Evolutionary conservation across 257 asterid species (phyloP).

Genomic region (Craterostigma plantagineum): DNA sequence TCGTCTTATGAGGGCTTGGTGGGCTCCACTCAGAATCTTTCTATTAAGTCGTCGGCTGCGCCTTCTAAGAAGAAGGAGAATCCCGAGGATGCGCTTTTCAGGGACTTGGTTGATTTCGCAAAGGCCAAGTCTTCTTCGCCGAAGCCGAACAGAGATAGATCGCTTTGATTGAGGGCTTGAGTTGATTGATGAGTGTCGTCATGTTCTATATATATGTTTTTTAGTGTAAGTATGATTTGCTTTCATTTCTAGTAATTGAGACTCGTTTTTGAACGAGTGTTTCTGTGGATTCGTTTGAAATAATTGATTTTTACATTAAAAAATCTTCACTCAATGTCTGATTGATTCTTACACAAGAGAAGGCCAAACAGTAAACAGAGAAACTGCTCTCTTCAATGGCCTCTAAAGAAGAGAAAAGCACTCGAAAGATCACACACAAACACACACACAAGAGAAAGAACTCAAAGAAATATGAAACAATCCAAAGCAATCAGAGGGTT

Average conservation of each 20-base stretch:
- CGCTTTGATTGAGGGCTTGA: slow-evolving; percentile 20
- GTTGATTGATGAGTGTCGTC: slow-evolving; percentile 2
- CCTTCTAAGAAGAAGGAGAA: slow-evolving; percentile 33
- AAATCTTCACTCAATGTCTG: no score
- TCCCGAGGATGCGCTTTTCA: slow-evolving; percentile 67
- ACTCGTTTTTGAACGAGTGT: no score
- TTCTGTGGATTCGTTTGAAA: no score
- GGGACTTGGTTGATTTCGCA: slow-evolving; percentile 81
- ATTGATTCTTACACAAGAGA: no score
- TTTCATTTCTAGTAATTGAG: no score
- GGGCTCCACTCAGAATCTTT: slow-evolving; percentile 58
- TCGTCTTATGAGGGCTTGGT: slow-evolving; percentile 54
- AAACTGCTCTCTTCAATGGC: no score
- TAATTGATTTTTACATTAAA: no score
- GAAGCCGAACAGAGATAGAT: slow-evolving; percentile 46
- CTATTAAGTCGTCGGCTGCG: slow-evolving; percentile 33
- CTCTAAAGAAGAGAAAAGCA: no score
- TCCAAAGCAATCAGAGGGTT: slow-evolving; percentile 75
- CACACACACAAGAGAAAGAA: neutral
- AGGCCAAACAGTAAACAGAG: no score
- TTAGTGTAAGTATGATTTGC: no score
- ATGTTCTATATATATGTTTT: no score
- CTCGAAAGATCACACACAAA: no score
- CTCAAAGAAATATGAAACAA: slow-evolving; percentile 56
- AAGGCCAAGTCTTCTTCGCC: slow-evolving; percentile 82